Evolutionary conservation across 331 rosid genomes (phyloP), one percentile per base, ranked within the genome.

Genomic region (Saraca asoca): DNA sequence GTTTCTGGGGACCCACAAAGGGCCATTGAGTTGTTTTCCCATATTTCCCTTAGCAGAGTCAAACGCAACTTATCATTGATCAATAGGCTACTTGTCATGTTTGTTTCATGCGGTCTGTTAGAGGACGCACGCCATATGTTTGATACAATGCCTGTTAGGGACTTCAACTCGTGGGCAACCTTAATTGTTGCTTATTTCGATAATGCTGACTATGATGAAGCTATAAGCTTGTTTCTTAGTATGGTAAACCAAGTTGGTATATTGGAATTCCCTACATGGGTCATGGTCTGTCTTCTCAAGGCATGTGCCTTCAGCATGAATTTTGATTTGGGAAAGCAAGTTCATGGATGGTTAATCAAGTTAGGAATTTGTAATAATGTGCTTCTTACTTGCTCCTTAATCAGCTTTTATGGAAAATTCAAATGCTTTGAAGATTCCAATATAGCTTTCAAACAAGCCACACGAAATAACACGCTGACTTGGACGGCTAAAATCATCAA

Each of bases 61-160:
- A 33, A 60, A 33, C 76, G 57, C 19, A 62, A 85, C 2, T 69
- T 83, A 15, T 15, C 78, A 0, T 66, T 86, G 33, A 69, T 86
- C 53, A 86, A 86, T 62, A 71, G 89, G 50, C 70, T 86, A 8
- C 89, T 86, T 11, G 56, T 86, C 7, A 71, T 81, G 92, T 54
- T 74, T 13, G 83, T 75, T 0, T 79, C 79, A 5, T 62, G 63
- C 4, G 59, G 69, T 20, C 57, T 50, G 5, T 24, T 75, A 10
- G 58, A 66, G 4, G 9, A 45, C 43, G 74, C 79, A 56, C 14
- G 74, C 56, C 69, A 66, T 7, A 12, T 75, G 79, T 75, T 75
- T 35, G 74, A 66, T 17, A 14, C 6, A 19, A 75, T 75, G 79
- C 14, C 55, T 43, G 3, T 0, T 0, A 67, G 46, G 74, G 69